Evolutionary conservation across 495 filamentous ascomycete species (phyloP), one percentile per base, ranked within the genome.

Genomic region (Xylaria sp.): DNA sequence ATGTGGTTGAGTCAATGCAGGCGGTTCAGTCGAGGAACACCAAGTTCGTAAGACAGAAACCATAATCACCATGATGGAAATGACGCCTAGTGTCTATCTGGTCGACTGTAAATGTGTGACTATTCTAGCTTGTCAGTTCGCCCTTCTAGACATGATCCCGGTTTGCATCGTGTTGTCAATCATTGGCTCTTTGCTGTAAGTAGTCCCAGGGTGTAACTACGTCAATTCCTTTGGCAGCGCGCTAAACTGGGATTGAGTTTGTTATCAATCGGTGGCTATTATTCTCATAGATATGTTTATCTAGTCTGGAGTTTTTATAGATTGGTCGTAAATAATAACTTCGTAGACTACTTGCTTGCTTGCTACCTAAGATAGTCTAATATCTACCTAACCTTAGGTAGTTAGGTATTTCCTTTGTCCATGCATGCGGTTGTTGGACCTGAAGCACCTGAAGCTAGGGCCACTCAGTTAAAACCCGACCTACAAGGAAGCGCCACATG

Each of bases 11-110:
- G n/a, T 50, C 43, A 44, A 44, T 29, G 21, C 29, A 37, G 19
- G 37, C 11, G 24, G 5, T 40, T 69, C 52, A 53, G 41, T 67
- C 26, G n/a, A 53, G 57, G 66, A 14, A 8, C 37, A 63, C 8
- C 31, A 40, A n/a, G 37, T 55, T 67, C 50, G 58, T 59, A 37
- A 43, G 53, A 35, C 24, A 44, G 33, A 68, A 61, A 37, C 41
- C 50, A 48, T 41, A 26, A 61, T 41, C 21, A 26, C 44, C 6
- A 12, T 61, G 67, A 40, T 24, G 67, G 31, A 48, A 44, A 52
- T 21, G 24, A 59, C 65, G 31, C n/a, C 6, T 33, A 44, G 59
- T 21, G 5, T 7, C 40, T n/a, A n/a, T 40, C 14, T 15, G n/a
- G 15, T 63, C 14, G 29, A 50, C 2, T 65, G n/a, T 65, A 17